Evolutionary conservation across 306 rosid species (phyloP).

Genomic region (Hippophae rhamnoides): DNA sequence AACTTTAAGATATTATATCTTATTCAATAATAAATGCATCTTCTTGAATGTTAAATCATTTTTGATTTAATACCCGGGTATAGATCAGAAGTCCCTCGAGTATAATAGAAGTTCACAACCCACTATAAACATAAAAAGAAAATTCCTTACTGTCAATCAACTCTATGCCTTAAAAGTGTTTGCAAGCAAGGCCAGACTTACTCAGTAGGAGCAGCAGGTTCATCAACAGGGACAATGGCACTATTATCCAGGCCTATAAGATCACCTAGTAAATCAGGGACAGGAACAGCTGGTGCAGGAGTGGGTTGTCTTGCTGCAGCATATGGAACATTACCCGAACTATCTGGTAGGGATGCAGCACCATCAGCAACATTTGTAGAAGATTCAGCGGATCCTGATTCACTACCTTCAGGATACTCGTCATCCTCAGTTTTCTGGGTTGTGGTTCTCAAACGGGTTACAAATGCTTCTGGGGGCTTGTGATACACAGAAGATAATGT

Average conservation of each 20-base stretch:
- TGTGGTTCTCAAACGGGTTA: conserved; percentile 59
- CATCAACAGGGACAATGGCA: conserved; percentile 67
- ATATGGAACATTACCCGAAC: conserved; percentile 35
- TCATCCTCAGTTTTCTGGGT: conserved; percentile 75
- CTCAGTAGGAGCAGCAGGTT: conserved; percentile 72
- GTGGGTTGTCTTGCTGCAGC: conserved; percentile 39
- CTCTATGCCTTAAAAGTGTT: too few relatives aligned
- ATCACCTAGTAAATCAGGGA: conserved; percentile 93
- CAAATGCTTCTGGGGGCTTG: conserved; percentile 94
- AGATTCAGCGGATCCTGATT: conserved; percentile 68
- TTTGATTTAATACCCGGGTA: background rate
- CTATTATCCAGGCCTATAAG: conserved; percentile 76
- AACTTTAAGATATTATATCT: too few relatives aligned
- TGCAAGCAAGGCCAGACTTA: conserved; percentile 26
- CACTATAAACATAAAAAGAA: too few relatives aligned
- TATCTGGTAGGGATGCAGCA: conserved; percentile 47
- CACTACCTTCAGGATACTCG: conserved; percentile 78
- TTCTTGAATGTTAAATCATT: too few relatives aligned
- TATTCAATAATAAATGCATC: too few relatives aligned
- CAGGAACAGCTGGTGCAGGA: conserved; percentile 48
- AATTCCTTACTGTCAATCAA: too few relatives aligned
- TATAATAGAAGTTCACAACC: background rate
- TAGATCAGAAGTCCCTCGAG: background rate
- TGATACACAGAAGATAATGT: conserved; percentile 96
- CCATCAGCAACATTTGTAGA: conserved; percentile 45